These are phyloP conservation scores for Ajuga reptans DNA, from an alignment of 305 asterid species.

Conservation along the genomic window DNA sequence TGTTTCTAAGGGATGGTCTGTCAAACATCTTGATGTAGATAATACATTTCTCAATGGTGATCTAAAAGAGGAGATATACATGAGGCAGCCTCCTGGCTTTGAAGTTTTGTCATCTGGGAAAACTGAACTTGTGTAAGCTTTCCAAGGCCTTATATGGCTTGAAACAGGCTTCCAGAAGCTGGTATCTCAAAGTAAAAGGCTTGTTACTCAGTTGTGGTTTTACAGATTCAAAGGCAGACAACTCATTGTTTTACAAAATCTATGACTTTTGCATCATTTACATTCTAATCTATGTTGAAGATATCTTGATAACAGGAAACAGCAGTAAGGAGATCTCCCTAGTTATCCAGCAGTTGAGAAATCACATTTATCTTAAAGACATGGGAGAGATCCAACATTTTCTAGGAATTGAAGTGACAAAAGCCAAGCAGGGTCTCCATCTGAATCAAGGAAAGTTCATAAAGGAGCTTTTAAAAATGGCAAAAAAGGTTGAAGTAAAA, in stretches of 20 bases:
- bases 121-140: too few species aligned
- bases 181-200: too few species aligned
- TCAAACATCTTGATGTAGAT: neutral
- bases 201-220: too few species aligned
- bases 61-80: neutral
- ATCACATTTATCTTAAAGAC: too few species aligned
- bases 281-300: neutral
- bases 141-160: too few species aligned
- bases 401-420: neutral
- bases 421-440: neutral
- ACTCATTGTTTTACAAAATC: neutral
- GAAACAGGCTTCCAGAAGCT: too few species aligned
- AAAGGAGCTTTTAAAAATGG: neutral
- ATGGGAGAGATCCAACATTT: neutral
- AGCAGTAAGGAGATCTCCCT: neutral
- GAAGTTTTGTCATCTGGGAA: too few species aligned
- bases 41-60: neutral
- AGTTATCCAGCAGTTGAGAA: too few species aligned
- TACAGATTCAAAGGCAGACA: too few species aligned
- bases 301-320: neutral
- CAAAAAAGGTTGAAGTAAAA: neutral
- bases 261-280: neutral
- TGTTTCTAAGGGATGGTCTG: neutral
- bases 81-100: neutral
- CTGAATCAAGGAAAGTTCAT: neutral